A percentile compares a stretch with the other conserved stretches of the same genome.
Evolutionary conservation across 805 yeast genomes (phyloP).

Genomic region (Candida boidinii): DNA sequence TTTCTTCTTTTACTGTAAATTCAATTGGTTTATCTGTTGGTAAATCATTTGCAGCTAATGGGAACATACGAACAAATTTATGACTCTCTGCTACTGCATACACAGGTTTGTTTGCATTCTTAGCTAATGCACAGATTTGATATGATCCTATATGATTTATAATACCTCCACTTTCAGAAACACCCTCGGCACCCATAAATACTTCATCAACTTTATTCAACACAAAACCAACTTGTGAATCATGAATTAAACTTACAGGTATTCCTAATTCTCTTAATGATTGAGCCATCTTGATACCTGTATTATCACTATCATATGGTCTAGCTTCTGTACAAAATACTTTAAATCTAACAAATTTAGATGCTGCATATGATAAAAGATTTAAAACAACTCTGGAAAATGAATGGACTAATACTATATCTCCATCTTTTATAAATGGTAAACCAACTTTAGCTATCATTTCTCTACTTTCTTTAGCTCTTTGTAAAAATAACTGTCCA

Average conservation of each 20-base stretch:
- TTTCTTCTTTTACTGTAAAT: constrained; percentile 27
- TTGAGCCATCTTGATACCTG: constrained; percentile 70
- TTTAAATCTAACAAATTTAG: constrained; percentile 72
- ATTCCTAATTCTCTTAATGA: constrained; percentile 61
- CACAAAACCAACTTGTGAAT: constrained; percentile 88
- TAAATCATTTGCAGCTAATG: constrained; percentile 85
- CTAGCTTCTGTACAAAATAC: constrained; percentile 92
- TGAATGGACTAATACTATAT: constrained; percentile 82
- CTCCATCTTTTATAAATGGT: constrained; percentile 90
- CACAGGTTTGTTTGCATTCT: constrained; percentile 83
- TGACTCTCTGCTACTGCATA: constrained; percentile 93
- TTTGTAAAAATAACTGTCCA: constrained; percentile 82
- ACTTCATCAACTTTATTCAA: constrained; percentile 89
- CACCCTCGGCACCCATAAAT: constrained; percentile 98
- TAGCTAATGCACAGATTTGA: constrained; percentile 89
- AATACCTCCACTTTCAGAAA: constrained; percentile 97
- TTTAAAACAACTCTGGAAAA: constrained; percentile 84
- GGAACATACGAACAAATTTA: constrained; percentile 93
- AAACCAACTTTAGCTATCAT: constrained; percentile 83
- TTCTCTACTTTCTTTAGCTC: constrained; percentile 85
- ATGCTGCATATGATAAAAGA: constrained; percentile 66
- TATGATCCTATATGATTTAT: constrained; percentile 93
- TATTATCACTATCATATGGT: constrained; percentile 68
- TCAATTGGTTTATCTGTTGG: constrained; percentile 50
- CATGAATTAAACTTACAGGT: constrained; percentile 84